Evolutionary conservation across 176 grass and related monocot genomes (phyloP).

Genomic region (Phragmites australis): DNA sequence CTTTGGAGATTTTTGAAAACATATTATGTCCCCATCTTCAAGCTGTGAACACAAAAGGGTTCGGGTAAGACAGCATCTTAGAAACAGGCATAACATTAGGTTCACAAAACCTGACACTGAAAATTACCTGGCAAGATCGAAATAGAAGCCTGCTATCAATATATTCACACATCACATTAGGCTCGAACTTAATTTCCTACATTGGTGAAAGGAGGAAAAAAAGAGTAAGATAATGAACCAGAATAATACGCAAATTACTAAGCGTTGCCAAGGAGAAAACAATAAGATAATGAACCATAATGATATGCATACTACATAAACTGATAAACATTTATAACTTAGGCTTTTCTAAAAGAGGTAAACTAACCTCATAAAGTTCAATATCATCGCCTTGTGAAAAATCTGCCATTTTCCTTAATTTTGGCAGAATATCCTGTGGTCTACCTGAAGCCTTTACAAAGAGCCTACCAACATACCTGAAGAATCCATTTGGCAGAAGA

Average conservation of each 20-base stretch:
- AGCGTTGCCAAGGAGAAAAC: background rate
- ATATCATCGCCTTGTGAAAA: slow-evolving; percentile 85
- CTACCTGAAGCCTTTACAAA: slow-evolving; percentile 85
- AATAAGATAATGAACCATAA: background rate
- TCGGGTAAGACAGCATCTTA: slow-evolving; percentile 32
- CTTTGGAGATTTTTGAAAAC: slow-evolving; percentile 76
- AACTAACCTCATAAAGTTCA: slow-evolving; percentile 93
- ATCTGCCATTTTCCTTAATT: slow-evolving; percentile 84
- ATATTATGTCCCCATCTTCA: slow-evolving; percentile 98
- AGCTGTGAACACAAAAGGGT: slow-evolving; percentile 56
- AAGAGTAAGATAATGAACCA: slow-evolving; percentile 30
- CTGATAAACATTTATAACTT: background rate
- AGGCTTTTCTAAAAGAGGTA: slow-evolving; percentile 24
- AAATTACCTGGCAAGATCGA: slow-evolving; percentile 77
- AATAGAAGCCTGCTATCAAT: slow-evolving; percentile 80
- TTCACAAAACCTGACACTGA: slow-evolving; percentile 9
- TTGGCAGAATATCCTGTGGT: slow-evolving; percentile 74
- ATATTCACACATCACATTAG: slow-evolving; percentile 96
- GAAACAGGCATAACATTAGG: slow-evolving; percentile 21
- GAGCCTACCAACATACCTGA: slow-evolving; percentile 89
- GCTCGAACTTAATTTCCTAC: slow-evolving; percentile 99
- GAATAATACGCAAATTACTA: slow-evolving; percentile 3
- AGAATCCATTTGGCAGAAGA: slow-evolving; percentile 37
- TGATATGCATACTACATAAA: background rate
- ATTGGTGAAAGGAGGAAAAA: slow-evolving; percentile 38